Base-by-base conservation (phyloP, 331 rosid species). In the Pyrus hybrid region DNA sequence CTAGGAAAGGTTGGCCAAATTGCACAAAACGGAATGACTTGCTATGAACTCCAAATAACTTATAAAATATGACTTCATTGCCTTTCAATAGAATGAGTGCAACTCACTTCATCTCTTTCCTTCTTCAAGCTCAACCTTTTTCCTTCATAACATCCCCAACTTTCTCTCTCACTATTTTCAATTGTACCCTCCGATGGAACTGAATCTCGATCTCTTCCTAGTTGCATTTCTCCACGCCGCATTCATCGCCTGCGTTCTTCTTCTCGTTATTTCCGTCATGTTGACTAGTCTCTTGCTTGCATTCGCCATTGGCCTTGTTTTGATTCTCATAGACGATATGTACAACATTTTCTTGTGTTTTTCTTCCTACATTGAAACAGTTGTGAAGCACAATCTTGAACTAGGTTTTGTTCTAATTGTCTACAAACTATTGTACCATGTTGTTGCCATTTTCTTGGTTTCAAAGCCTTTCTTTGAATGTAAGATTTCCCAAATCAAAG, bases 211-310 rank as follows among this genome's bases (percentile, higher is more conserved):
- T 67, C 91, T 88, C 68, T 30, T 91, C 70, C 81, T 87, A 23
- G 74, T 91, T 29, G 82, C 91, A 5, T 76, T 85, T 68, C 85
- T 91, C 58, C 87, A 91, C 35, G 96, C 82, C 71, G 82, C 87
- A 2, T 77, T 91, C 77, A 81, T 93, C 23, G 83, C 84, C 68
- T 75, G 58, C 64, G 47, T 86, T 56, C 85, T 91, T 9, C 84
- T 88, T 67, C 9, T 84, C 2, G 28, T 54, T 28, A 76, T 85
- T 76, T 80, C 81, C 58, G 2, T 71, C 54, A 13, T 82, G 33
- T 75, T 86, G 14, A 49, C 80, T 16, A 13, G 67, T 70, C 80
- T 91, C 76, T 77, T 85, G 12, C 20, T 79, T 13, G 76, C 78
- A 18, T 82, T 87, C 82, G 82, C 71, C 73, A 23, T 81, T 0